Evolutionary conservation across 2,329 filamentous ascomycete species (phyloP), one percentile per base, ranked within the genome.

Genomic region (Trichoderma guizhouense): DNA sequence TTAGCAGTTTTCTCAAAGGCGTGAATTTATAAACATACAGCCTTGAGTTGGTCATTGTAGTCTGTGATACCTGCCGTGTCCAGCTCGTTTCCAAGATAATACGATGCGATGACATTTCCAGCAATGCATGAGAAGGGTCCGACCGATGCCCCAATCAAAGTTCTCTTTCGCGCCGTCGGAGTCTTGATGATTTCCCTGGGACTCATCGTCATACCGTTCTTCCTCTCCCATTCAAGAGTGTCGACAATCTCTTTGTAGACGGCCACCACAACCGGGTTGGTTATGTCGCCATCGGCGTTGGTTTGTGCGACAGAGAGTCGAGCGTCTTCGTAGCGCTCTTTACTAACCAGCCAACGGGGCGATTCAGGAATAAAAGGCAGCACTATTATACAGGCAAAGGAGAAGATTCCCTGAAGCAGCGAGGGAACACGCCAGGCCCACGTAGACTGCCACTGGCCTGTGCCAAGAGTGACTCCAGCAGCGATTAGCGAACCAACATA

Each of bases 401-500:
- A 73, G 5, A 75, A 64, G 4, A 74, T 55, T 12, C 72, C 71
- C 65, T 78, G 76, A 14, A 78, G 58, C 7, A 78, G 43, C 1
- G 76, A 75, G 15, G 76, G 76, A 15, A 77, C 72, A n/a, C 75
- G 71, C 76, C 76, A 78, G 26, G 73, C 73, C 76, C 76, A 78
- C 30, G 71, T 80, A 1, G 76, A 78, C 7, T 76, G 58, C 68
- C 82, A 80, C 58, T 77, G 75, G 55, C 77, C 75, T 24, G 79
- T 81, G 8, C 80, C 80, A 61, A 79, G 80, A 2, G 77, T 86
- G 66, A 86, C 81, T 7, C 84, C 84, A 5, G 85, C 84, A 0
- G 85, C 84, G 39, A 86, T 81, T 5, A 87, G 77, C 0, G 81
- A 82, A 2, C 84, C 82, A 30, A 79, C 78, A 64, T 80, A 80